phyloP scores from a whole-genome alignment of 2,329 filamentous ascomycete genomes.

The Botrytis sinoallii region DNA sequence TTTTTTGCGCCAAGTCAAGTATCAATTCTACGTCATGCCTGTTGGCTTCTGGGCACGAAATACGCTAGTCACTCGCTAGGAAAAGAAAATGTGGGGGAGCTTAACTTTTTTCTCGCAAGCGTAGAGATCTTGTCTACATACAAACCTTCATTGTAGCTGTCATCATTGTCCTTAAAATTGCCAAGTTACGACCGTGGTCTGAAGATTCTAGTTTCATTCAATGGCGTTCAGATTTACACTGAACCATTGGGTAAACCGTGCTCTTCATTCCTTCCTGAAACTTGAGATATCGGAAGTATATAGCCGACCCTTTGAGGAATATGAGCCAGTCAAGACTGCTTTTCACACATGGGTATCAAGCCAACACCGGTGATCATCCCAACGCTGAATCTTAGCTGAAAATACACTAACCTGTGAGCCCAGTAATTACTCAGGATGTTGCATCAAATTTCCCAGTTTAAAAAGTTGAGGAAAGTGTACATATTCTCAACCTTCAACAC shows the following conservation, averaged over 20 bases:
- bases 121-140: neutral
- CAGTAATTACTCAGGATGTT: neutral
- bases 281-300: neutral
- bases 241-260: neutral
- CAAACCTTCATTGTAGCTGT: neutral
- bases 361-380: neutral
- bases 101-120: neutral
- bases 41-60: accelerated
- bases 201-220: neutral
- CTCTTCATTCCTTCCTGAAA: no score
- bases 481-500: neutral
- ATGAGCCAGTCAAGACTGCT: neutral
- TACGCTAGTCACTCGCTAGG: neutral
- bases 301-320: neutral
- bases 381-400: neutral
- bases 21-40: neutral
- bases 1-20: no score
- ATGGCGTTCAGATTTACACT: neutral
- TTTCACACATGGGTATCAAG: neutral
- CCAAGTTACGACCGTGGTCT: neutral
- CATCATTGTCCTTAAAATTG: neutral
- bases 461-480: neutral
- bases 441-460: neutral
- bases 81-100: no score
- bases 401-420: accelerated